Evolutionary conservation across 2,329 filamentous ascomycete species (phyloP).

Genomic region (Penicillium italicum): DNA sequence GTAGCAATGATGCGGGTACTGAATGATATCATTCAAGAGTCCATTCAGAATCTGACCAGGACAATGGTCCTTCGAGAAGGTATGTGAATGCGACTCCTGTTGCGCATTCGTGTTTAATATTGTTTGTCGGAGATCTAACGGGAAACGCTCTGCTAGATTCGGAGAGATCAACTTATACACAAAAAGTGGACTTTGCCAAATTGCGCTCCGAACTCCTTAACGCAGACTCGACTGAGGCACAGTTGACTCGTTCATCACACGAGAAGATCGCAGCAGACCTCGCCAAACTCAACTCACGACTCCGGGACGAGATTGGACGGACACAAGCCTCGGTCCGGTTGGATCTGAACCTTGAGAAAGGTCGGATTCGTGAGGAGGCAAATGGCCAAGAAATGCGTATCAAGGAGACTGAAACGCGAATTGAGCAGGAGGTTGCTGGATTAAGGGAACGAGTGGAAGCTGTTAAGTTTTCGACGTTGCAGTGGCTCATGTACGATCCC

Average conservation of each 20-base stretch:
- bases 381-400: slow-evolving; percentile 96
- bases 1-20: slow-evolving; percentile 98
- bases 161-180: slow-evolving; percentile 58
- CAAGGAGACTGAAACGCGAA: slow-evolving; percentile 97
- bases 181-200: slow-evolving; percentile 98
- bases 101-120: not conserved
- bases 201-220: slow-evolving; percentile 90
- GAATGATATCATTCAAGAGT: slow-evolving; percentile 95
- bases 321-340: slow-evolving; percentile 90
- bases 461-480: slow-evolving; percentile 95
- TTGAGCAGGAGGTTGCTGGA: slow-evolving; percentile 93
- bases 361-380: slow-evolving; percentile 90
- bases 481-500: slow-evolving; percentile 88
- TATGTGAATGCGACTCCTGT: slow-evolving; percentile 39
- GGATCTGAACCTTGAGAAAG: slow-evolving; percentile 95
- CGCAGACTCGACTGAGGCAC: slow-evolving; percentile 84
- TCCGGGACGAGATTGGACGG: slow-evolving; percentile 89
- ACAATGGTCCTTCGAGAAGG: slow-evolving; percentile 98
- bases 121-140: not conserved
- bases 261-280: slow-evolving; percentile 92
- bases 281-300: slow-evolving; percentile 81
- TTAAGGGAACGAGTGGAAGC: slow-evolving; percentile 88
- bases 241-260: slow-evolving; percentile 82
- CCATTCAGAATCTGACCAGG: slow-evolving; percentile 93
- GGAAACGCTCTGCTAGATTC: slow-evolving; percentile 36